Conservation (phyloP, 2,329 filamentous ascomycete genomes). For the Erysiphe pulchra region DNA sequence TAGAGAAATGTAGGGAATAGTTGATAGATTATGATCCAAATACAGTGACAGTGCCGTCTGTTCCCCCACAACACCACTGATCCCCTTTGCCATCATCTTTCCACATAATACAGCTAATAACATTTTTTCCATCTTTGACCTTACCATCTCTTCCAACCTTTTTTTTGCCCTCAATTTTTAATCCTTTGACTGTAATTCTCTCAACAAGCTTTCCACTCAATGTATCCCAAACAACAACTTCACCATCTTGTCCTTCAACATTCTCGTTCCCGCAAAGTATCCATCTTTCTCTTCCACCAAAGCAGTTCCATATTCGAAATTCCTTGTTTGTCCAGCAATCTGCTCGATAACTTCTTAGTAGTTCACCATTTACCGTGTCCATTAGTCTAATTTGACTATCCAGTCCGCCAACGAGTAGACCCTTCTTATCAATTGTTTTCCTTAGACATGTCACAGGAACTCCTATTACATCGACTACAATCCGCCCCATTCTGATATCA, state of each 20-base stretch:
- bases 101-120: constrained; percentile 37
- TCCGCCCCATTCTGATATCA: constrained; percentile 52
- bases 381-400: constrained; percentile 59
- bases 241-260: constrained; percentile 5
- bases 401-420: constrained; percentile 46
- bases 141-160: constrained; percentile 32
- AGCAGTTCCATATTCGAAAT: constrained; percentile 15
- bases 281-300: constrained; percentile 52
- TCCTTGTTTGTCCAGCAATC: constrained; percentile 17
- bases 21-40: constrained; percentile 19
- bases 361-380: constrained; percentile 48
- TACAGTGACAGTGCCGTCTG: constrained; percentile 37
- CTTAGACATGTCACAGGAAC: constrained; percentile 50
- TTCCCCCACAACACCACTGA: constrained; percentile 39
- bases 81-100: constrained; percentile 34
- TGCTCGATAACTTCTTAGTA: constrained; percentile 45
- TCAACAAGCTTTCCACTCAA: constrained; percentile 43
- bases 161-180: constrained; percentile 16
- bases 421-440: constrained; percentile 45
- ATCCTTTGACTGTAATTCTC: constrained; percentile 23
- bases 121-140: constrained; percentile 30
- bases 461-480: constrained; percentile 44
- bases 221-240: constrained; percentile 57
- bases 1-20: too few species aligned
- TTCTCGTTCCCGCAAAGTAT: constrained; percentile 60